phyloP scores from a whole-genome alignment of 148 eudicot genomes.

The Dysphania ambrosioides region DNA sequence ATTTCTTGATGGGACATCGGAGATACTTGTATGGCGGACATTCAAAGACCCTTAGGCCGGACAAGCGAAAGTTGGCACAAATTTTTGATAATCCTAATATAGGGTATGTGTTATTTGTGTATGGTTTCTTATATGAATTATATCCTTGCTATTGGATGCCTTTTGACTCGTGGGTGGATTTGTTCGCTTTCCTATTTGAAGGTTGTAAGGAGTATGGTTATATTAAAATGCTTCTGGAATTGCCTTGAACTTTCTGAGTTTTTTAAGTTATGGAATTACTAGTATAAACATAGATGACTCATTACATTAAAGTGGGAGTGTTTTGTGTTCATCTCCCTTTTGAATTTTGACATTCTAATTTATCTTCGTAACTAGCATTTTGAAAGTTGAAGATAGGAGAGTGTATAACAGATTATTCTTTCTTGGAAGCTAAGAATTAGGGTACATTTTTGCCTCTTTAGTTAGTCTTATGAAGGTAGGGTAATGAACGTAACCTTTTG shows the following conservation, averaged over 20 bases:
- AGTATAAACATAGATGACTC: background rate
- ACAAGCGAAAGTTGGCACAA: constrained; percentile 85
- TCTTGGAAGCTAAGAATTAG: background rate
- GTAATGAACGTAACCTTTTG: background rate
- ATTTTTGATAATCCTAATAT: constrained; percentile 74
- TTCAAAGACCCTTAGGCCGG: constrained; percentile 87
- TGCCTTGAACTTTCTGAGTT: background rate
- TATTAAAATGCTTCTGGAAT: background rate
- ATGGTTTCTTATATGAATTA: constrained; percentile 1
- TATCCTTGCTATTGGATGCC: constrained; percentile 13
- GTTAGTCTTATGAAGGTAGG: background rate
- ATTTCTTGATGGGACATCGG: constrained; percentile 86
- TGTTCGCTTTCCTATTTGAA: background rate
- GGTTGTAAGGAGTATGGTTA: no score
- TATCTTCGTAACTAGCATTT: no score
- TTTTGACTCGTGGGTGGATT: constrained; percentile 8
- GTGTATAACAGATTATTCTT: no score
- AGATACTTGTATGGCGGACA: constrained; percentile 92
- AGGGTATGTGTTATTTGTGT: constrained; percentile 49
- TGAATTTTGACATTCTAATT: background rate
- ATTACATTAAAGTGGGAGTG: background rate
- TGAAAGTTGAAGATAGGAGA: no score
- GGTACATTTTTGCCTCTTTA: background rate
- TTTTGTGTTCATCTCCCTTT: no score
- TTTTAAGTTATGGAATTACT: background rate